Base-by-base conservation (phyloP, 2,329 filamentous ascomycete genomes). In the Salinomyces thailandicus region DNA sequence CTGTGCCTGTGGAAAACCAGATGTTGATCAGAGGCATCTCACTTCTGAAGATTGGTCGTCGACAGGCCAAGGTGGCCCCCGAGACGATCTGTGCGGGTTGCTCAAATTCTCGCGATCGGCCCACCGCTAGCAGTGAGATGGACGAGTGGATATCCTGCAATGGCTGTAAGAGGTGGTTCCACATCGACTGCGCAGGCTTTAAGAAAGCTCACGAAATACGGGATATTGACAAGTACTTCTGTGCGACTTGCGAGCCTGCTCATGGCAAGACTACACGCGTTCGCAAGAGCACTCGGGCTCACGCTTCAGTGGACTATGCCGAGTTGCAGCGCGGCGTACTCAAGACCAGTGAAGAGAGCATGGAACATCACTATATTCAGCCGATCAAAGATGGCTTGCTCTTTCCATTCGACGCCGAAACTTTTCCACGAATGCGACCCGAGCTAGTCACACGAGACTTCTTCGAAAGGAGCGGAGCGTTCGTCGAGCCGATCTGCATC, bases 101-200 rank as follows among this genome's bases (percentile, higher is more conserved):
- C 51, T 66, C 71, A 27, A 66, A 71, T 37, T 62, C 69, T 31
- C 67, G 73, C 14, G 66, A 70, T 34, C 65, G 68, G 22, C 56
- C 63, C 15, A 66, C 67, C 20, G 65, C 62, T 8, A 49, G 44
- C 19, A 50, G 50, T 16, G 72, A 75, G 36, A 63, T 67, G 40
- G 71, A 78, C 44, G 66, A 72, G 37, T 81, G 77, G 77, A 77
- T 81, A 43, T 72, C 71, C 28, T 81, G 77, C 52, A 76, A 81
- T 54, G 76, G 74, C 17, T 81, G 77, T 59, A 77, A 79, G 51
- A 67, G 67, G 38, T 81, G 77, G 77, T 79, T 75, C 50, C 77
- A 81, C 58, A 75, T 75, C 41, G 69, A 74, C 36, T 81, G 77
- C 53, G 76, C 76, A 33, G 76, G 75, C 3, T 78, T 81, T 57